Percentiles rank a stretch among this genome's conserved stretches.
Evolutionary conservation across 139 green algal species (phyloP).

Genomic region (Astrephomene gubernaculifera): DNA sequence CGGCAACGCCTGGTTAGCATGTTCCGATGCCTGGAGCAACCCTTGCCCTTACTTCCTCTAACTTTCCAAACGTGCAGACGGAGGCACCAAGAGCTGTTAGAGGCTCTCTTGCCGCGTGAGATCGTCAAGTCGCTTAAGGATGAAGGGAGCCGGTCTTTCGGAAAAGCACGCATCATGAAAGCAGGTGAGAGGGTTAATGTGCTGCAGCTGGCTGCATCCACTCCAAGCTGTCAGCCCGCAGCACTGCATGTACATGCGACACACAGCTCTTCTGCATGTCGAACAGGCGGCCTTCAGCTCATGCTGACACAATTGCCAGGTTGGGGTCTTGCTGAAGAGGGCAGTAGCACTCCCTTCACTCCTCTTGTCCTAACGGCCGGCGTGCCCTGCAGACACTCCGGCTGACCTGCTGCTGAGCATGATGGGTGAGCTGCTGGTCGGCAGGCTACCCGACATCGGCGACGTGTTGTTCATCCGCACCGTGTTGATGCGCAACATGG

Average conservation of each 20-base stretch:
- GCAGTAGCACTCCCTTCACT: too few species aligned
- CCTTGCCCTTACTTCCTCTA: not conserved
- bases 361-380: too few species aligned
- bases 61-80: not conserved
- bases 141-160: not conserved
- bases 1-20: too few species aligned
- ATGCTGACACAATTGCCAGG: too few species aligned
- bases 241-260: too few species aligned
- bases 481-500: constrained; percentile 35
- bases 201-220: too few species aligned
- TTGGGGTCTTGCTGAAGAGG: too few species aligned
- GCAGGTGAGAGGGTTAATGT: not conserved
- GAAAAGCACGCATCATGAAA: not conserved
- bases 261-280: too few species aligned
- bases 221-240: too few species aligned
- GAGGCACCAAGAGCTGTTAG: constrained; percentile 1
- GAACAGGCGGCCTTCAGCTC: too few species aligned
- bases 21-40: too few species aligned
- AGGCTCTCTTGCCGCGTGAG: constrained; percentile 7
- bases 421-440: constrained; percentile 49
- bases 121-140: not conserved
- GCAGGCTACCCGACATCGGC: not conserved
- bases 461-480: constrained; percentile 50
- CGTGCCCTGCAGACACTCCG: constrained; percentile 47
- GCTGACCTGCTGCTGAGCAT: constrained; percentile 56